Conservation (phyloP, 192 early-diverging fungal genomes). For the Coemansia sp. region DNA sequence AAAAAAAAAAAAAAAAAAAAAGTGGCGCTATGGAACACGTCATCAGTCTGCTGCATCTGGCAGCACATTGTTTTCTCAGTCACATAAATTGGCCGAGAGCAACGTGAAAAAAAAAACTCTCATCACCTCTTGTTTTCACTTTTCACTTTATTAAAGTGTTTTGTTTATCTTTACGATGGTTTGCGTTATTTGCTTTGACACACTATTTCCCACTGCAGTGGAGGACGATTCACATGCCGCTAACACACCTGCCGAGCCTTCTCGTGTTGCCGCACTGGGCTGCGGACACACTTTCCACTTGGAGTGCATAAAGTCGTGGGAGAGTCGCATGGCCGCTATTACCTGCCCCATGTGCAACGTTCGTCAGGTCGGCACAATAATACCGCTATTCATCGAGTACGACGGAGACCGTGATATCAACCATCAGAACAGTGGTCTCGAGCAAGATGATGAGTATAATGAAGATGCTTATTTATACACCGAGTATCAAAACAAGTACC, state of each 20-base stretch:
- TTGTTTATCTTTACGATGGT: neutral
- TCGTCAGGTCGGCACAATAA: neutral
- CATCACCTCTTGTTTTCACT: neutral
- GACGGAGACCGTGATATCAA: neutral
- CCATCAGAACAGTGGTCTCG: neutral
- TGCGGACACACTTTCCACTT: constrained; percentile 6
- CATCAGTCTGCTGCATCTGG: neutral
- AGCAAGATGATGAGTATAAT: neutral
- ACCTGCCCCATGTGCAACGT: neutral
- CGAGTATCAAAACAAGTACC: neutral
- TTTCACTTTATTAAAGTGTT: neutral
- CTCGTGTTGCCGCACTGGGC: neutral
- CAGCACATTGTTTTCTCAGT: neutral
- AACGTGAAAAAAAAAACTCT: neutral
- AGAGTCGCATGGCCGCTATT: neutral
- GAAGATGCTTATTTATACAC: neutral
- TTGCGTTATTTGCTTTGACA: neutral
- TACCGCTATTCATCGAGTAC: neutral
- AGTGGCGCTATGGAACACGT: neutral
- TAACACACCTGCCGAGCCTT: neutral
- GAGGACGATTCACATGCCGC: neutral
- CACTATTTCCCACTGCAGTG: neutral
- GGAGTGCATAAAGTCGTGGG: neutral
- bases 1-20: neutral
- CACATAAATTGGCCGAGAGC: too few species aligned